Percentiles rank a stretch among this genome's conserved stretches.
These are phyloP conservation scores for Hordeum marinum DNA, from an alignment of 176 grass and related monocot genomes.

Conservation along the genomic window DNA sequence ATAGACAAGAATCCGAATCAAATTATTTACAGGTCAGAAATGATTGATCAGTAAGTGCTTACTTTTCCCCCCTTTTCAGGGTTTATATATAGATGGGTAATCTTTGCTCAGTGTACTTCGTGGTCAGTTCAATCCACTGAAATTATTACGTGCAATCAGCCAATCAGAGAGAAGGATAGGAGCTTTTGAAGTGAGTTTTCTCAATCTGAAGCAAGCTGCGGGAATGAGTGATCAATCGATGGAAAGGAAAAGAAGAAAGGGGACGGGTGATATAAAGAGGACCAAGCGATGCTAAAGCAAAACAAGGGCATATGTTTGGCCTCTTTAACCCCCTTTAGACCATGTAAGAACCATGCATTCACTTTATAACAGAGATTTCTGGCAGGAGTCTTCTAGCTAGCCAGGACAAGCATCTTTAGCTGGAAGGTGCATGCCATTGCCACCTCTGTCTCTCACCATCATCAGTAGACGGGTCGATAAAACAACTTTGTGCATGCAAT, in stretches of 20 bases:
- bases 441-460: not conserved
- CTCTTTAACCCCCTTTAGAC: constrained; percentile 39
- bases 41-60: not conserved
- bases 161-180: not conserved
- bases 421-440: constrained; percentile 10
- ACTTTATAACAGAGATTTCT: constrained; percentile 34
- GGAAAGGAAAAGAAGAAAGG: constrained; percentile 28
- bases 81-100: not conserved
- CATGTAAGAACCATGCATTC: constrained; percentile 8
- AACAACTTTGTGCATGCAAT: constrained; percentile 6
- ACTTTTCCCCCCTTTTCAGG: constrained; percentile 2
- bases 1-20: not conserved
- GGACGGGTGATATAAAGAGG: constrained; percentile 17
- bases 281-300: constrained; percentile 24
- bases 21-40: not conserved
- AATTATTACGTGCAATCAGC: constrained; percentile 27
- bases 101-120: constrained; percentile 30
- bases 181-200: not conserved
- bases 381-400: constrained; percentile 2
- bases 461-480: not conserved
- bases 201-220: not conserved
- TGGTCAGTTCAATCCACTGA: constrained; percentile 14
- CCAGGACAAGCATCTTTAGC: constrained; percentile 17
- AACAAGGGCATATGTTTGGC: not conserved
- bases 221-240: not conserved